Percentiles rank a stretch among this genome's conserved stretches.
phyloP scores from a whole-genome alignment of 2,329 filamentous ascomycete species.

The Epichloe gansuensis region DNA sequence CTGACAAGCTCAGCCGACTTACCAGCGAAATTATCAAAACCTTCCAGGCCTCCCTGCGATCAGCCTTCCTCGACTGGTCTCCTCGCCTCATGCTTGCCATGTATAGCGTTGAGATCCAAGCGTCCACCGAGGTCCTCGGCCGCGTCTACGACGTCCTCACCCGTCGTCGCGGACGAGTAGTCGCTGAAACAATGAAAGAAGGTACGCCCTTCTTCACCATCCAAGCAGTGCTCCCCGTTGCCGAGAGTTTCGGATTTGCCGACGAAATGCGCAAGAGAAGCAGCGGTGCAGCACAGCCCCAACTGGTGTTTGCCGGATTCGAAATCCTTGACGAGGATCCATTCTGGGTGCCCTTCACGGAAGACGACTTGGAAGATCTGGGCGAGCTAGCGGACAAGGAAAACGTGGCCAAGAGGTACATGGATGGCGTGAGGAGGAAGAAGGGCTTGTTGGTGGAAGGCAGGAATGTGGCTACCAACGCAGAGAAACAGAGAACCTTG shows the following conservation, averaged over 20 bases:
- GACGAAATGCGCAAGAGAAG: constrained; percentile 96
- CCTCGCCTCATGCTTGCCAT: constrained; percentile 91
- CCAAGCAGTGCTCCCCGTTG: constrained; percentile 74
- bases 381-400: constrained; percentile 88
- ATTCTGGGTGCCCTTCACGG: constrained; percentile 94
- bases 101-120: constrained; percentile 97
- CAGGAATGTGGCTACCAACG: constrained; percentile 65
- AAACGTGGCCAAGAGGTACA: constrained; percentile 92
- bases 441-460: constrained; percentile 84
- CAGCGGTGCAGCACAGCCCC: constrained; percentile 78
- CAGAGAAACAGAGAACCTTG: constrained; percentile 76
- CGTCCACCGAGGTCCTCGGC: constrained; percentile 86
- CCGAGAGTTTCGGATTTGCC: constrained; percentile 88
- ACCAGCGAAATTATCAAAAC: constrained; percentile 91
- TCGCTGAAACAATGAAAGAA: constrained; percentile 85
- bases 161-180: constrained; percentile 75
- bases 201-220: constrained; percentile 97
- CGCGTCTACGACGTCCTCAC: constrained; percentile 98
- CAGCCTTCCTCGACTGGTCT: constrained; percentile 90
- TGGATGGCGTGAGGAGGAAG: constrained; percentile 74
- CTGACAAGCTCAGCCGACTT: constrained; percentile 62
- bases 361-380: constrained; percentile 91
- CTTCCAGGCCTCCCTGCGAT: constrained; percentile 69
- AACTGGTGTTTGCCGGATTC: constrained; percentile 87
- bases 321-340: constrained; percentile 91